These are phyloP conservation scores for Onygenales sp. DNA, from an alignment of 2,329 filamentous ascomycete species.

Conservation along the genomic window DNA sequence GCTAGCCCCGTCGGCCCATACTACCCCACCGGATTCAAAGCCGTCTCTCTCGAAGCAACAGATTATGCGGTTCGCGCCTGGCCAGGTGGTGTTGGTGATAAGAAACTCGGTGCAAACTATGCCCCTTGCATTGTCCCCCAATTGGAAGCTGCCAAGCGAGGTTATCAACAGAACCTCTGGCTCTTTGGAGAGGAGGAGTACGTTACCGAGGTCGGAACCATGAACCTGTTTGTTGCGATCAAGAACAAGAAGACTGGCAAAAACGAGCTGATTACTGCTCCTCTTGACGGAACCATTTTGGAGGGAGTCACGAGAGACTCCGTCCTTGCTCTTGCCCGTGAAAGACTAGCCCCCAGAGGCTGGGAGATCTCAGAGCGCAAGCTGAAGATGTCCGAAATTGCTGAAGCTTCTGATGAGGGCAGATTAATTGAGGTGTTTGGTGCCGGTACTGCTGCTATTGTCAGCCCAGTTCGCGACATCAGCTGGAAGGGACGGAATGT, in stretches of 20 bases:
- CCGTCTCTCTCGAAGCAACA: slow-evolving; percentile 87
- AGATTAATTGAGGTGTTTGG: slow-evolving; percentile 89
- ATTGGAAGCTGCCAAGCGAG: slow-evolving; percentile 77
- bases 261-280: slow-evolving; percentile 89
- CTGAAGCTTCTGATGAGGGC: slow-evolving; percentile 72
- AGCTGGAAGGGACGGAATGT: slow-evolving; percentile 77
- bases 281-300: slow-evolving; percentile 90
- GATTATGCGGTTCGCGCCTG: slow-evolving; percentile 95
- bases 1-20: slow-evolving; percentile 94
- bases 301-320: slow-evolving; percentile 92
- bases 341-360: slow-evolving; percentile 72
- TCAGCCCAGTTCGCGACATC: slow-evolving; percentile 81
- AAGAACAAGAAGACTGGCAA: slow-evolving; percentile 78
- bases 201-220: slow-evolving; percentile 94
- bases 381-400: slow-evolving; percentile 80
- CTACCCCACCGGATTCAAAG: slow-evolving; percentile 98
- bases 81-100: slow-evolving; percentile 95
- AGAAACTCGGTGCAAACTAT: slow-evolving; percentile 98
- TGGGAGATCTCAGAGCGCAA: slow-evolving; percentile 86
- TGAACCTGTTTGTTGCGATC: slow-evolving; percentile 92
- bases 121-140: slow-evolving; percentile 98
- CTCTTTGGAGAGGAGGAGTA: slow-evolving; percentile 92
- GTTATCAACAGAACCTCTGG: slow-evolving; percentile 98
- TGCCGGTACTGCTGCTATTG: slow-evolving; percentile 85
- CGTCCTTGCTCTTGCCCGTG: slow-evolving; percentile 73